These are phyloP conservation scores for Vitis hybrid DNA, from an alignment of 177 flowering plant species.

Conservation along the genomic window DNA sequence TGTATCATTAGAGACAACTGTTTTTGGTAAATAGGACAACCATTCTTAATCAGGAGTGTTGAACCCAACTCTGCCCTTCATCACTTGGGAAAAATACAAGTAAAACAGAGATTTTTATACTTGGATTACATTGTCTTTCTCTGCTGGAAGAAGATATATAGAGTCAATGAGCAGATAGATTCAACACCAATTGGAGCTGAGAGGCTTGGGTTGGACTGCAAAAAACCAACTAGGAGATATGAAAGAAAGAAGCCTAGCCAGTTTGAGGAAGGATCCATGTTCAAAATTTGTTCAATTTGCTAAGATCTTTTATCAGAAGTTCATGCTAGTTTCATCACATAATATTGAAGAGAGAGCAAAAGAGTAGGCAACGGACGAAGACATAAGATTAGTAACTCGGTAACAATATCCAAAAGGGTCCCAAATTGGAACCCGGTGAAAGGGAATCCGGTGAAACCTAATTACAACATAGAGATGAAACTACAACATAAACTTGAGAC, in stretches of 20 bases:
- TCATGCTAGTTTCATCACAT: neutral
- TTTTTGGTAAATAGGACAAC: conserved; percentile 2
- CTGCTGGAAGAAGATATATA: neutral
- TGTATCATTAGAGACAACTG: conserved; percentile 9
- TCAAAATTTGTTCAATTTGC: neutral
- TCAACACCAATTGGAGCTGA: too few species aligned
- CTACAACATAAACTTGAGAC: conserved; percentile 17
- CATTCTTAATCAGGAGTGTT: neutral
- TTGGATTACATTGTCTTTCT: neutral
- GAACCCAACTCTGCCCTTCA: conserved; percentile 8
- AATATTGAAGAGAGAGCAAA: neutral
- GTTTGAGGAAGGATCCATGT: neutral
- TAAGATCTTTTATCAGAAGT: neutral
- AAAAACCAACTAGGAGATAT: too few species aligned
- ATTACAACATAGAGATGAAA: conserved; percentile 18
- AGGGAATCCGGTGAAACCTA: conserved; percentile 54
- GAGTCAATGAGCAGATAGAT: too few species aligned
- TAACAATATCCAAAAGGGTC: conserved; percentile 21
- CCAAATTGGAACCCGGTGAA: conserved; percentile 59
- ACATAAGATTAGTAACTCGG: conserved; percentile 3
- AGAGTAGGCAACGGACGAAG: neutral
- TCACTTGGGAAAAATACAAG: neutral
- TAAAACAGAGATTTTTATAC: neutral
- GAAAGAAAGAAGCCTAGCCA: too few species aligned
- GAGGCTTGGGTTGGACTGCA: too few species aligned